Base-by-base conservation (phyloP, 2,329 filamentous ascomycete species). In the Botrytis tulipae region DNA sequence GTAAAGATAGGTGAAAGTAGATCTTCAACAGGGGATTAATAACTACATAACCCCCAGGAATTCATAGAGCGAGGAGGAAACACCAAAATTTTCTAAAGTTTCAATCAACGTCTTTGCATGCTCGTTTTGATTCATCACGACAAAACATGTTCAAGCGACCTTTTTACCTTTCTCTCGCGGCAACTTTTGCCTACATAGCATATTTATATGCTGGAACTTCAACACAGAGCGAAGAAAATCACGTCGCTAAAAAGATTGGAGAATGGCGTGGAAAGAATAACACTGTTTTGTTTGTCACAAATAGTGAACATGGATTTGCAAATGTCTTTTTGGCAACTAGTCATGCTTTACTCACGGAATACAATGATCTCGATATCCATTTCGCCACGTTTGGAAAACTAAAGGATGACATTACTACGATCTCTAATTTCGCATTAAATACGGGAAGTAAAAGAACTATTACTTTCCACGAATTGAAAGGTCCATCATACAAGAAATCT, bases 301-400 rank as follows among this genome's bases (percentile, higher is more conserved):
- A 85, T 74, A 78, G 80, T 44, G 84, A 86, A 67, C 80, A 81
- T 66, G 85, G 85, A 12, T 82, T 85, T 67, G 82, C 82, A n/a
- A 85, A 85, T 75, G 82, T 85, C 37, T 79, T 83, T 51, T 75
- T 86, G 9, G 84, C 84, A 18, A 81, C 83, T 0, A 78, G 78
- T 9, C 79, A 83, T 40, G 83, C 83, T 32, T 79, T 86, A 0
- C 74, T 84, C 1, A 40, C 63, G 32, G 76, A 78, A 12, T 77
- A 81, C 25, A 79, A 79, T 4, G 74, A 82, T 14, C 77, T 84
- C 35, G 79, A 83, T 37, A 76, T 86, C 9, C 84, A 86, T 73
- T 80, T 85, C 40, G 84, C 81, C 2, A 84, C 84, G 0, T 85
- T 84, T 74, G 73, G 75, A 0, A 78, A 78, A 2, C 76, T 85